Evolutionary conservation across 257 asterid genomes (phyloP), one percentile per base, ranked within the genome.

Genomic region (Eucommia ulmoides): DNA sequence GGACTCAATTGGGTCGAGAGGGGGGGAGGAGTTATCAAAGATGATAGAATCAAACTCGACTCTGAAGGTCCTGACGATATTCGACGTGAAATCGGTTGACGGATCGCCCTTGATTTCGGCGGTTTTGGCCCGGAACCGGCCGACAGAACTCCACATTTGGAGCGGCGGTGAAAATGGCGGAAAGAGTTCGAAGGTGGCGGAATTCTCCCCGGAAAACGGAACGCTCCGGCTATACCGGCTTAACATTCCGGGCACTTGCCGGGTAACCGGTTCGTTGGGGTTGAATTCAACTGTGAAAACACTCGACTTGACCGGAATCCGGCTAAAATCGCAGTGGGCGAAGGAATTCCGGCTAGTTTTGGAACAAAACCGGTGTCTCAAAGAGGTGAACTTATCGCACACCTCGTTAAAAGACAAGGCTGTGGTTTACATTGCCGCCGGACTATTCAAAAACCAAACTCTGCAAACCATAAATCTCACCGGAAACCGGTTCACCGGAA

Each of bases 21-120:
- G 96, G 3, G 81, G 93, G 1, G 97, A 88, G 58, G 93, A 81
- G 65, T 60, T 88, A 1, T 88, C 93, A 0, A 73, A 73, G 55
- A 88, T 88, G 97, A 83, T 88, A n/a, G 97, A 88, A 71, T 88
- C 54, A n/a, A 88, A 88, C 65, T 71, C 93, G 1, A 52, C 82
- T 33, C 63, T 88, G 45, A 88, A 61, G 59, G 50, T 73, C 23
- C 52, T 88, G 45, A 74, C 78, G 1, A 54, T 87, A 19, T 81
- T 79, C 21, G 92, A 83, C 72, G 70, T 74, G 0, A 78, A 64
- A 46, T 22, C 74, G 0, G 42, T 56, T 41, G 64, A 75, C 1
- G 84, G 93, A 11, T 53, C 93, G 1, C 93, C 97, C 24, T 53
- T 83, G 1, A 68, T 87, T 22, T 83, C 97, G 14, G 81, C 94